Percentiles rank a stretch among this genome's conserved stretches.
phyloP scores from a whole-genome alignment of 192 early-diverging fungal genomes.

The Umbelopsis sp. region DNA sequence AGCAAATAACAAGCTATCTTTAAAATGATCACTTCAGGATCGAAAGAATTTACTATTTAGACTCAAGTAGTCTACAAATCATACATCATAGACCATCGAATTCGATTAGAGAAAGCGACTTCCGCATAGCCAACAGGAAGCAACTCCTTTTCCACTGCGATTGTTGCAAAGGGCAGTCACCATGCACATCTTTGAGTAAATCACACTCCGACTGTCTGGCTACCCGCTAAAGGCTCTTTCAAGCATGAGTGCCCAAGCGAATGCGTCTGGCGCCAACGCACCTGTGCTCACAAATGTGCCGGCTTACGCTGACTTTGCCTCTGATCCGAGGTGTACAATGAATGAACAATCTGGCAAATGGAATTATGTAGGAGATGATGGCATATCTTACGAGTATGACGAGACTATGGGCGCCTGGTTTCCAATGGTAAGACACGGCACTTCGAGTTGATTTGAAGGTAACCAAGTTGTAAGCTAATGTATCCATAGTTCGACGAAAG shows the following conservation, averaged over 20 bases:
- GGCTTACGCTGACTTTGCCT: slow-evolving; percentile 42
- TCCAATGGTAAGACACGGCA: slow-evolving; percentile 67
- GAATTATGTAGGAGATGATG: slow-evolving; percentile 79
- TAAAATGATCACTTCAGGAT: too few species aligned
- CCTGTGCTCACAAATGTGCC: neutral
- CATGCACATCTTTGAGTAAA: neutral
- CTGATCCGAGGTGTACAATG: slow-evolving; percentile 61
- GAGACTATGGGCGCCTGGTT: slow-evolving; percentile 84
- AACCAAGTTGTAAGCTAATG: neutral
- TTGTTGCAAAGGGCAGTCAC: too few species aligned
- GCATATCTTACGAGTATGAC: slow-evolving; percentile 85
- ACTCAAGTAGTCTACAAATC: too few species aligned
- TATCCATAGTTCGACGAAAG: slow-evolving; percentile 56
- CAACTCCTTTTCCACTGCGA: too few species aligned
- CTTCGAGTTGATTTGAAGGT: neutral
- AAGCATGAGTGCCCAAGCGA: slow-evolving; percentile 1
- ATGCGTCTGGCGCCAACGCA: neutral
- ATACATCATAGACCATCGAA: too few species aligned
- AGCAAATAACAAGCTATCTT: too few species aligned
- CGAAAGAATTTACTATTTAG: too few species aligned
- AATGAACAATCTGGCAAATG: slow-evolving; percentile 78
- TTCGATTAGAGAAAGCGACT: too few species aligned
- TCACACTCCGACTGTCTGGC: too few species aligned
- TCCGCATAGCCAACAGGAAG: neutral
- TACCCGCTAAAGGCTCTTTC: neutral